A percentile compares a stretch with the other conserved stretches of the same genome.
phyloP scores from a whole-genome alignment of 2,329 filamentous ascomycete genomes.

The Xylaria digitata region DNA sequence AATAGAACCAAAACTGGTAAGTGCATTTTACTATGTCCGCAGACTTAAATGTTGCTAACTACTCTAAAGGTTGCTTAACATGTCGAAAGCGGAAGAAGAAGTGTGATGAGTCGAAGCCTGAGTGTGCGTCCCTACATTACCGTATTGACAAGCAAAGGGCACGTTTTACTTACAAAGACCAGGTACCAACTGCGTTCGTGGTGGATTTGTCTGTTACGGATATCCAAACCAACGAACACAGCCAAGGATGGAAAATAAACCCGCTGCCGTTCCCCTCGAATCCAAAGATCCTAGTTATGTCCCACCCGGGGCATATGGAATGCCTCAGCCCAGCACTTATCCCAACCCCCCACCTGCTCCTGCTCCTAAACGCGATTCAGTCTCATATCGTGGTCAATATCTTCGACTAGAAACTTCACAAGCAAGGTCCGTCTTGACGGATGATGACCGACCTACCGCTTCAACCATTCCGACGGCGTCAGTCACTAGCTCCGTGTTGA shows the following conservation, averaged over 20 bases:
- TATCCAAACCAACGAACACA: constrained; percentile 86
- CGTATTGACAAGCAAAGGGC: neutral
- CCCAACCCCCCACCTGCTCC: constrained; percentile 49
- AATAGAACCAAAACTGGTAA: constrained; percentile 86
- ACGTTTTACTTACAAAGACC: constrained; percentile 41
- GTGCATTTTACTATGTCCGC: constrained; percentile 28
- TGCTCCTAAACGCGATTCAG: constrained; percentile 63
- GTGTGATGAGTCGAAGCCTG: constrained; percentile 92
- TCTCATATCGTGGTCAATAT: constrained; percentile 70
- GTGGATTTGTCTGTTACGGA: constrained; percentile 90
- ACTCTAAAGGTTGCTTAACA: constrained; percentile 73
- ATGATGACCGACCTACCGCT: constrained; percentile 69
- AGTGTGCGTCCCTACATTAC: constrained; percentile 72
- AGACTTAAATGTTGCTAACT: constrained; percentile 21
- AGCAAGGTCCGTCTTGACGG: constrained; percentile 64
- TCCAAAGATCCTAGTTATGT: constrained; percentile 80
- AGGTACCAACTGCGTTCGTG: constrained; percentile 91
- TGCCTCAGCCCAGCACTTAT: constrained; percentile 59
- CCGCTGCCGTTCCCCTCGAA: constrained; percentile 78
- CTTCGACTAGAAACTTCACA: constrained; percentile 73
- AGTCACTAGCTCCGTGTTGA: constrained; percentile 56
- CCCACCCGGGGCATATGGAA: constrained; percentile 70
- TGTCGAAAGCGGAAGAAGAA: constrained; percentile 96
- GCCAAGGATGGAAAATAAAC: constrained; percentile 79
- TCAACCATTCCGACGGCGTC: constrained; percentile 70